A percentile compares a stretch with the other conserved stretches of the same genome.
phyloP scores from a whole-genome alignment of 2,329 filamentous ascomycete species.

The Davidsoniella eucalypti region DNA sequence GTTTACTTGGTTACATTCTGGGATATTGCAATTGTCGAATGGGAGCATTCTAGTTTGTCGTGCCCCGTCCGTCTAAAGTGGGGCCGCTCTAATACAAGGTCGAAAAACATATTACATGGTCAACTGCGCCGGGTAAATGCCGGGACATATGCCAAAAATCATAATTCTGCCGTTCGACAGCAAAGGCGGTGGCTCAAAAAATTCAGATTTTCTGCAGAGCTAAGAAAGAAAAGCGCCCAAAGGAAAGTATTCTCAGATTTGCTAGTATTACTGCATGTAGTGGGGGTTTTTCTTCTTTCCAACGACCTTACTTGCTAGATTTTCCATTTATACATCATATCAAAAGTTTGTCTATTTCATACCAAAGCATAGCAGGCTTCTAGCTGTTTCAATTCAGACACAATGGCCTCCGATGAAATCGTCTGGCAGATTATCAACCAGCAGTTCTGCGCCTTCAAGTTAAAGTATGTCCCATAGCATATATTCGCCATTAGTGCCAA shows the following conservation, averaged over 20 bases:
- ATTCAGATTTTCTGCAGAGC: conserved; percentile 11
- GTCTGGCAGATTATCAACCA: conserved; percentile 96
- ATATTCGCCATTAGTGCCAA: not conserved
- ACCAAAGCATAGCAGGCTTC: not conserved
- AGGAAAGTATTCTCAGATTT: no score
- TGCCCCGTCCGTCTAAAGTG: not conserved
- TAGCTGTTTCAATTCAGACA: conserved; percentile 15
- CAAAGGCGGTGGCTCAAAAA: conserved; percentile 13
- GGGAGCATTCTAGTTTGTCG: no score
- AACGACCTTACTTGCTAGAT: conserved; percentile 1
- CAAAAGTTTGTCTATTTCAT: not conserved
- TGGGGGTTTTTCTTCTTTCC: conserved; percentile 1
- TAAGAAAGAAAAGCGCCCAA: not conserved
- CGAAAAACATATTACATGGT: not conserved
- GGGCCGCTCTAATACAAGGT: not conserved
- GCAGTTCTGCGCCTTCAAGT: conserved; percentile 86
- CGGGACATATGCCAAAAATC: not conserved
- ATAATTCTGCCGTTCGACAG: conserved; percentile 10
- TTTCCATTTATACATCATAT: not conserved
- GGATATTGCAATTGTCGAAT: no score
- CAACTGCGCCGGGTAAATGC: conserved; percentile 7
- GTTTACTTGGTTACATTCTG: no score
- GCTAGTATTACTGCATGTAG: not conserved
- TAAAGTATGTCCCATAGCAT: conserved; percentile 45
- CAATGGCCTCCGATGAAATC: conserved; percentile 86